A percentile compares a stretch with the other conserved stretches of the same genome.
These are phyloP conservation scores for Xylariales sp. DNA, from an alignment of 2,329 filamentous ascomycete species.

Conservation along the genomic window DNA sequence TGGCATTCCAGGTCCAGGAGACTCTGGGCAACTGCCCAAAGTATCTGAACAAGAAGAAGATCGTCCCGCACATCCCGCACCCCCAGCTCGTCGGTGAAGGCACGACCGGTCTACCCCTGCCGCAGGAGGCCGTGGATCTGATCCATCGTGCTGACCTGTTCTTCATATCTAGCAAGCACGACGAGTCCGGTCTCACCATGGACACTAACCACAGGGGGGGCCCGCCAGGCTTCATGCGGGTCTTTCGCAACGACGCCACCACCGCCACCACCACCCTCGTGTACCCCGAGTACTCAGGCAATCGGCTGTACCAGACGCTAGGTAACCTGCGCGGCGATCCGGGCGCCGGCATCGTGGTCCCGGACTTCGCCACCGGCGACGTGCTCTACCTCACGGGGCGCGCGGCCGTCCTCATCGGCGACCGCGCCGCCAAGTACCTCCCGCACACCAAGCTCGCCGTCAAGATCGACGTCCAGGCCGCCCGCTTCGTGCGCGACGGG, in stretches of 20 bases:
- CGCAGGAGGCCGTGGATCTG: constrained; percentile 51
- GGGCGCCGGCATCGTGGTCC: constrained; percentile 64
- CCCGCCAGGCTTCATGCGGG: constrained; percentile 66
- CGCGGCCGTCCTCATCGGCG: constrained; percentile 61
- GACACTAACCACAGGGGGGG: constrained; percentile 82
- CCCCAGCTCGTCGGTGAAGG: constrained; percentile 36
- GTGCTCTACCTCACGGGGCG: constrained; percentile 71
- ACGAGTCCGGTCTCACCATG: constrained; percentile 57
- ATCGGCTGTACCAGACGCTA: constrained; percentile 77
- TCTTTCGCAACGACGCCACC: constrained; percentile 48
- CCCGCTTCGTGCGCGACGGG: constrained; percentile 58
- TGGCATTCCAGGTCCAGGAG: constrained; percentile 67
- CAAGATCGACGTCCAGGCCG: constrained; percentile 57
- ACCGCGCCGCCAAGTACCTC: constrained; percentile 57
- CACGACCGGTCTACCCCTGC: constrained; percentile 33
- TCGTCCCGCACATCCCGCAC: constrained; percentile 49
- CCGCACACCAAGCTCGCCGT: constrained; percentile 70
- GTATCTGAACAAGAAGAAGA: constrained; percentile 72
- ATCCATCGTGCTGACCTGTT: constrained; percentile 67
- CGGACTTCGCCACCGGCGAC: constrained; percentile 68
- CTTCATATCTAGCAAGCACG: constrained; percentile 68
- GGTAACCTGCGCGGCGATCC: constrained; percentile 71
- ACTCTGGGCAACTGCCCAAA: constrained; percentile 83
- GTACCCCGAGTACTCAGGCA: constrained; percentile 84
- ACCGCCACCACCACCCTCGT: constrained; percentile 46